Evolutionary conservation across 192 early-diverging fungal genomes (phyloP).

Genomic region (Backusella liffmaniae): DNA sequence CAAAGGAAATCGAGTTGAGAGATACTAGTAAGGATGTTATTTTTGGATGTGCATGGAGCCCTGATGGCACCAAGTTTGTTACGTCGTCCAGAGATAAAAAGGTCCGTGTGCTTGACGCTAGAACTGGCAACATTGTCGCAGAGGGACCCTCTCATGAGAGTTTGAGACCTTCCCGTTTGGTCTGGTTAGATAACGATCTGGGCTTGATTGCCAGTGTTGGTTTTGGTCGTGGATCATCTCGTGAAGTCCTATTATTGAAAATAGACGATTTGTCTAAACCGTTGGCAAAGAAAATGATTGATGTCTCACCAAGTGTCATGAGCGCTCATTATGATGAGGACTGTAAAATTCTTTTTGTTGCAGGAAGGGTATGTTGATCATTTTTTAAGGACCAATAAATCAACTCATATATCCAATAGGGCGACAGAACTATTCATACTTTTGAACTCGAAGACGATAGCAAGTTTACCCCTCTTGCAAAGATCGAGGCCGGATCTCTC

Average conservation of each 20-base stretch:
- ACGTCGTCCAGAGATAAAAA: conserved; percentile 65
- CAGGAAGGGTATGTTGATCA: conserved; percentile 48
- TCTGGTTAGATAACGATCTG: conserved; percentile 58
- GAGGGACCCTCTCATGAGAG: conserved; percentile 68
- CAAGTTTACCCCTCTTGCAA: conserved; percentile 46
- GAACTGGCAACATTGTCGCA: conserved; percentile 53
- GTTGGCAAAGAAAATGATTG: conserved; percentile 51
- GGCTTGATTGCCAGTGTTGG: conserved; percentile 63
- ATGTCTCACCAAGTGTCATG: conserved; percentile 75
- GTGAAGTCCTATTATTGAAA: conserved; percentile 64
- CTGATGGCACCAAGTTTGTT: conserved; percentile 66
- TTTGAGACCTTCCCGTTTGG: conserved; percentile 58
- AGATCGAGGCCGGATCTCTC: conserved; percentile 54
- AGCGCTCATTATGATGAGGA: conserved; percentile 70
- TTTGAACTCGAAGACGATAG: conserved; percentile 59
- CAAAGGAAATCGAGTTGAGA: conserved; percentile 34
- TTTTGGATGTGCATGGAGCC: conserved; percentile 53
- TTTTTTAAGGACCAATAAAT: not conserved
- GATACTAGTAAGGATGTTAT: conserved; percentile 37
- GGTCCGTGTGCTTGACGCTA: conserved; percentile 64
- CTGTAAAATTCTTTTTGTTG: conserved; percentile 63
- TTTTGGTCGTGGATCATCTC: conserved; percentile 70
- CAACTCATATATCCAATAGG: conserved; percentile 26
- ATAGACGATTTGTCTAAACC: conserved; percentile 36
- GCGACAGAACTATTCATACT: conserved; percentile 74